These are phyloP conservation scores for Eremothecium cymbalariae DNA, from an alignment of 1,139 yeast species.

Conservation along the genomic window DNA sequence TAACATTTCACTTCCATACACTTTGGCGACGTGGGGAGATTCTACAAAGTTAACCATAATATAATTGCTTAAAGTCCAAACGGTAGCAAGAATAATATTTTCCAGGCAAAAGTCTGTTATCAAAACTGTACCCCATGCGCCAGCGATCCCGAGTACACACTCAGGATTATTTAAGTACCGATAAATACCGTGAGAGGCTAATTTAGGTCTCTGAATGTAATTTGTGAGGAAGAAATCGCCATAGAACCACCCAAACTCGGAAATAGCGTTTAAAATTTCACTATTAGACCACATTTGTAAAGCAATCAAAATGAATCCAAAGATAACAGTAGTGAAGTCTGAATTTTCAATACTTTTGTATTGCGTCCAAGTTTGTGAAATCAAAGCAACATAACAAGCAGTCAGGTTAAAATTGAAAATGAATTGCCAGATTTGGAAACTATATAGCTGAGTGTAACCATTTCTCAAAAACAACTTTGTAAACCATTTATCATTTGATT, in stretches of 20 bases:
- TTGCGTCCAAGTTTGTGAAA: slow-evolving; percentile 29
- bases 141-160: slow-evolving; percentile 72
- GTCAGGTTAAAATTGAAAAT: slow-evolving; percentile 48
- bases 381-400: slow-evolving; percentile 36
- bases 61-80: slow-evolving; percentile 66
- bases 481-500: slow-evolving; percentile 56
- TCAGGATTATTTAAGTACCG: slow-evolving; percentile 82
- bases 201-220: slow-evolving; percentile 34
- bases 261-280: slow-evolving; percentile 66
- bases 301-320: slow-evolving; percentile 51
- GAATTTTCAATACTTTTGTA: slow-evolving; percentile 15
- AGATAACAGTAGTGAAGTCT: slow-evolving; percentile 40
- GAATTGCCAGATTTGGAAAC: slow-evolving; percentile 71
- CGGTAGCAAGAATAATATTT: slow-evolving; percentile 47
- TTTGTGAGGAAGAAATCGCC: slow-evolving; percentile 77
- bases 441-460: slow-evolving; percentile 59
- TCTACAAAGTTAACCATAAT: slow-evolving; percentile 67
- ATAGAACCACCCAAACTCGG: slow-evolving; percentile 84
- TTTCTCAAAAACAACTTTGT: slow-evolving; percentile 60
- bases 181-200: slow-evolving; percentile 78
- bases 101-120: slow-evolving; percentile 49
- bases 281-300: slow-evolving; percentile 67
- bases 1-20: slow-evolving; percentile 52
- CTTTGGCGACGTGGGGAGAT: slow-evolving; percentile 68
- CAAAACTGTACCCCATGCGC: slow-evolving; percentile 71